Base-by-base conservation (phyloP, 345 rosid species). In the Cardamine chenopodiifolia region DNA sequence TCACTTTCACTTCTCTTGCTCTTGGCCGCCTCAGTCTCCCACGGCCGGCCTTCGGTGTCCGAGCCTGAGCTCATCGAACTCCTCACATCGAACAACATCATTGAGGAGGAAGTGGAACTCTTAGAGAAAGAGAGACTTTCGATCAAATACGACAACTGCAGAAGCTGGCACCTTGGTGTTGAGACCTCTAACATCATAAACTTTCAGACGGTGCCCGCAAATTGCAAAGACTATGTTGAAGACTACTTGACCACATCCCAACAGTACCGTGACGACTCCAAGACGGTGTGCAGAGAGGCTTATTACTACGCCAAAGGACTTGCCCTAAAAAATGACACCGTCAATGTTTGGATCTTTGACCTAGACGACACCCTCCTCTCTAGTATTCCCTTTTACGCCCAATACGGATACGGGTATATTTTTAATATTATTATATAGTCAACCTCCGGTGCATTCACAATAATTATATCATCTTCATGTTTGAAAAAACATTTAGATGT, bases 111-210 rank as follows among this genome's bases (percentile, higher is more conserved):
- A 35, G 19, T 42, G 18, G 34, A 48, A 5, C 61, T 57, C 19
- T 47, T 48, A 1, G 78, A 66, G 50, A 37, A 66, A 35, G 6
- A 18, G 1, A 8, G 35, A 61, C 58, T 76, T 12, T 23, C 74
- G 8, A 75, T 75, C 32, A 67, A 2, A 15, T 75, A 75, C 79
- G 50, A 1, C 20, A n/a, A 8, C 78, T 87, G 91, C 79, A 69
- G 70, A 72, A 90, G 93, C 50, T 90, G 91, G 96, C 83, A 85
- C 18, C 71, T 85, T 7, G 91, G 79, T 22, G 93, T 90, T 45
- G 96, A 90, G 70, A 83, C 90, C 1, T 47, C 80, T 68, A 90
- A 85, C 77, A 60, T 90, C 34, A 57, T 79, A 19, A 74, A 71
- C 5, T 90, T 90, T 85, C 2, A 5, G 4, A 76, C 82, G 1